Conservation (phyloP, 2,329 filamentous ascomycete genomes). For the Talaromyces sp. region DNA sequence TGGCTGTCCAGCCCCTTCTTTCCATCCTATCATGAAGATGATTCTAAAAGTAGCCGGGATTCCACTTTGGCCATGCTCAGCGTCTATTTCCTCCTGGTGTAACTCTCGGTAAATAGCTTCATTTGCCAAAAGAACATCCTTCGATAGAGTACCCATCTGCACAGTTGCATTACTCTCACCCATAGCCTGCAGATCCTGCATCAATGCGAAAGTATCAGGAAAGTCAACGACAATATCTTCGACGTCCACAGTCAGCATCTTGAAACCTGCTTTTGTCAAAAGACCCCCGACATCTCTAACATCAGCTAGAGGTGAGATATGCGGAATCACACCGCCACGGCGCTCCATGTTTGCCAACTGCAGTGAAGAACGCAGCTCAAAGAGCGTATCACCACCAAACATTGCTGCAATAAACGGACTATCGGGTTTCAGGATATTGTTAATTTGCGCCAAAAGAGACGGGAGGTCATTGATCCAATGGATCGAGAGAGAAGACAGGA, state of each 20-base stretch:
- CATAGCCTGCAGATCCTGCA: constrained; percentile 95
- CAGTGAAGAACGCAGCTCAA: constrained; percentile 85
- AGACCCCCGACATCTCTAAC: constrained; percentile 87
- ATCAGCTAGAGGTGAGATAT: constrained; percentile 87
- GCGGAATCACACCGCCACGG: constrained; percentile 84
- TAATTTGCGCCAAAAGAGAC: constrained; percentile 77
- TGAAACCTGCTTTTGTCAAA: constrained; percentile 83
- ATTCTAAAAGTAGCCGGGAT: constrained; percentile 90
- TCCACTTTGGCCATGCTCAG: constrained; percentile 45
- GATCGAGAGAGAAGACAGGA: constrained; percentile 81
- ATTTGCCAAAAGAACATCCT: constrained; percentile 81
- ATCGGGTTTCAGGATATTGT: constrained; percentile 83
- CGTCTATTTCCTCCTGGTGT: constrained; percentile 66
- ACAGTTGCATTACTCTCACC: constrained; percentile 88
- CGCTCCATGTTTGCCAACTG: constrained; percentile 90
- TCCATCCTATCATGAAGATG: constrained; percentile 99
- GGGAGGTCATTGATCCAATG: constrained; percentile 99
- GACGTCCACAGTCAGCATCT: constrained; percentile 92
- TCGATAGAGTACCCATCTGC: constrained; percentile 70
- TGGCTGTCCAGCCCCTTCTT: constrained; percentile 73
- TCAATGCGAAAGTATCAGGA: constrained; percentile 81
- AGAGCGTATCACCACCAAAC: constrained; percentile 92
- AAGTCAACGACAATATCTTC: constrained; percentile 97
- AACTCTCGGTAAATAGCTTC: constrained; percentile 85
- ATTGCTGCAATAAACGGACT: constrained; percentile 91